Conservation (phyloP, 2,329 filamentous ascomycete genomes). For the Thielaviopsis populi region DNA sequence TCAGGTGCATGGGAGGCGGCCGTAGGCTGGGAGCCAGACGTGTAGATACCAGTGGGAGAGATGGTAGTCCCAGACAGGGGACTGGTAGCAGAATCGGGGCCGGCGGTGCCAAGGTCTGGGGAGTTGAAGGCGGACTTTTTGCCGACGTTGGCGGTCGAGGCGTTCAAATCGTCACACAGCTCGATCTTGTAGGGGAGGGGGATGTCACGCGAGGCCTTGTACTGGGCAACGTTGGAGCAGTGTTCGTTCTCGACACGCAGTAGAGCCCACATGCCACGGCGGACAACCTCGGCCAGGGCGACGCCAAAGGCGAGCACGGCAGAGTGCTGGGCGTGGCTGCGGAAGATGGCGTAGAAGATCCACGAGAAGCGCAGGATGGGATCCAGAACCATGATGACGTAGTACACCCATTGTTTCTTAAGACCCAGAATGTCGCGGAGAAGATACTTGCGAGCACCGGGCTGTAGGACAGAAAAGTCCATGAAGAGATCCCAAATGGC, state of each 20-base stretch:
- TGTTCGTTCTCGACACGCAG: slow-evolving; percentile 97
- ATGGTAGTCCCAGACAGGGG: neutral
- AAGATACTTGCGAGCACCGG: slow-evolving; percentile 48
- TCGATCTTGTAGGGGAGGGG: slow-evolving; percentile 65
- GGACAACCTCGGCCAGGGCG: slow-evolving; percentile 61
- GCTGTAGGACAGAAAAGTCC: slow-evolving; percentile 87
- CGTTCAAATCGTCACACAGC: slow-evolving; percentile 15
- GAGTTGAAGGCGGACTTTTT: neutral
- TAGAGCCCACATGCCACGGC: slow-evolving; percentile 79
- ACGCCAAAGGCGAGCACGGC: slow-evolving; percentile 69
- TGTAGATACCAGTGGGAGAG: neutral
- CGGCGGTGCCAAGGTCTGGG: neutral
- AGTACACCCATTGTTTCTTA: slow-evolving; percentile 71
- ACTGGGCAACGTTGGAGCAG: slow-evolving; percentile 77
- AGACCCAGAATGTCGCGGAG: slow-evolving; percentile 69
- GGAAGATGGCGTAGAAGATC: slow-evolving; percentile 85
- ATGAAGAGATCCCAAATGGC: slow-evolving; percentile 88
- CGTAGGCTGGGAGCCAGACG: neutral
- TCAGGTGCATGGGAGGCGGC: neutral
- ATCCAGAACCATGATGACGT: slow-evolving; percentile 67
- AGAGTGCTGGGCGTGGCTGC: slow-evolving; percentile 65
- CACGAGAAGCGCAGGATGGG: slow-evolving; percentile 81
- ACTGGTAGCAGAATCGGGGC: neutral
- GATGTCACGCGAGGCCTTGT: slow-evolving; percentile 78
- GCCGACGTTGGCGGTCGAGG: neutral